Evolutionary conservation across 352 stramenopile genomes (phyloP).

Genomic region (Globisporangium middletonii): DNA sequence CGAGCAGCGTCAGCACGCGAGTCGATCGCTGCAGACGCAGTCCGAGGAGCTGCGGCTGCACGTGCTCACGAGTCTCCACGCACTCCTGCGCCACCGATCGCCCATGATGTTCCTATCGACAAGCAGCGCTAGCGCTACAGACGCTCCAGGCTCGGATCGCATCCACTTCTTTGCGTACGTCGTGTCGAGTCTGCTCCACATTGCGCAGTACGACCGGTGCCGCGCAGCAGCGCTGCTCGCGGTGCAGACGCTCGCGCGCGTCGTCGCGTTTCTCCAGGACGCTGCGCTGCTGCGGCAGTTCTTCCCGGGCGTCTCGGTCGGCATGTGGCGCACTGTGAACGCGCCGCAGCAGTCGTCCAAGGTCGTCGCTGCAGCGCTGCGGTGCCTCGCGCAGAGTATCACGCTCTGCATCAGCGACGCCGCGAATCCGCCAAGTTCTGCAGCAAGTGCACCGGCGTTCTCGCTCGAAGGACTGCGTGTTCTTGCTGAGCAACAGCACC

Average conservation of each 20-base stretch:
- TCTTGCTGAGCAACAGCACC: slow-evolving; percentile 5
- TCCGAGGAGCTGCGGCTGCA: slow-evolving; percentile 57
- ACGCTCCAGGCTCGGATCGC: slow-evolving; percentile 17
- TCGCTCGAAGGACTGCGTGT: slow-evolving; percentile 13
- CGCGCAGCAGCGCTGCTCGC: slow-evolving; percentile 30
- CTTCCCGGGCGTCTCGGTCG: slow-evolving; percentile 56
- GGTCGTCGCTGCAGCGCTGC: slow-evolving; percentile 51
- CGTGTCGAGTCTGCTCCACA: slow-evolving; percentile 51
- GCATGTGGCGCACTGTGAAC: slow-evolving; percentile 59
- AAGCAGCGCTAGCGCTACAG: slow-evolving; percentile 9
- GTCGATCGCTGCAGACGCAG: slow-evolving; percentile 17
- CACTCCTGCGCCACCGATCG: slow-evolving; percentile 23
- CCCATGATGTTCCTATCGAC: slow-evolving; percentile 2
- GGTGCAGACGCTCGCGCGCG: slow-evolving; percentile 31
- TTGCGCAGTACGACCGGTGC: slow-evolving; percentile 46
- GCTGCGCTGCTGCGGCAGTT: slow-evolving; percentile 46
- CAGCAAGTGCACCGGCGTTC: slow-evolving; percentile 1
- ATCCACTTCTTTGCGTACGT: slow-evolving; percentile 70
- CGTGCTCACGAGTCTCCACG: slow-evolving; percentile 36
- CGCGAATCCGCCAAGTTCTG: slow-evolving; percentile 5
- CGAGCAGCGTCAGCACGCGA: background rate
- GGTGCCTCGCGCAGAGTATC: slow-evolving; percentile 36
- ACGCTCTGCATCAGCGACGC: slow-evolving; percentile 28
- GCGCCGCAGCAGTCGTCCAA: slow-evolving; percentile 63
- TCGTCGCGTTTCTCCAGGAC: slow-evolving; percentile 36